Base-by-base conservation (phyloP, 2,329 filamentous ascomycete genomes). In the Chaetothyriales sp. region DNA sequence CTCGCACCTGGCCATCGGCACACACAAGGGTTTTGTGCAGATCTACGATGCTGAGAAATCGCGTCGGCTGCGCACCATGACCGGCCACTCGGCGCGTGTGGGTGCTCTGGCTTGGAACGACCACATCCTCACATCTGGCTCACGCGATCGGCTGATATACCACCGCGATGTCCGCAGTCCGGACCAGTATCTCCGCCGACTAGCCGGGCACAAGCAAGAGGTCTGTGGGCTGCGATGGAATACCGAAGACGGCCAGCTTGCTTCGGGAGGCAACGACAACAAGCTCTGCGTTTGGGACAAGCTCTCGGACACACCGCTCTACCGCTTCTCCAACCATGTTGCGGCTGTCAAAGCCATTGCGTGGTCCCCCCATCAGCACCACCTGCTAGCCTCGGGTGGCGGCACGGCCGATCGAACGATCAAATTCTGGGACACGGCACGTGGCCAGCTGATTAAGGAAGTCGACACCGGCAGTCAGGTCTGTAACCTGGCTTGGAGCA, bases 261-360 rank as follows among this genome's bases (percentile, higher is more conserved):
- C 92, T 10, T 94, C 86, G 50, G 92, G 92, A 47, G 92, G 92
- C 5, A 98, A 98, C 66, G 92, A 98, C 71, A 98, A 98, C 71
- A 96, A 96, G 65, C 75, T 98, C 45, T 92, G 96, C 78, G 88
- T 98, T 20, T 98, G 92, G 92, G 92, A 98, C 62, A 93, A 93
- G 64, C 76, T 95, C 52, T 86, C 82, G n/a, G 85, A 93, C 60
- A 86, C 88, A 6, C 92, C 92, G 1, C 75, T 93, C 2, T 95
- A 86, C 75, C 93, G 94, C 60, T 96, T 95, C 67, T 84, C 85
- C 18, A 89, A 95, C 57, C 92, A 98, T 65, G 90, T 84, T 36
- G 92, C 92, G 10, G 92, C 92, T 7, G 92, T 98, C 48, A 98
- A 98, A 67, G 92, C 92, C 3, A 95, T 98, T 56, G 83, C 92